Evolutionary conservation across 306 rosid genomes (phyloP), one percentile per base, ranked within the genome.

Genomic region (Herpetospermum pedunculosum): DNA sequence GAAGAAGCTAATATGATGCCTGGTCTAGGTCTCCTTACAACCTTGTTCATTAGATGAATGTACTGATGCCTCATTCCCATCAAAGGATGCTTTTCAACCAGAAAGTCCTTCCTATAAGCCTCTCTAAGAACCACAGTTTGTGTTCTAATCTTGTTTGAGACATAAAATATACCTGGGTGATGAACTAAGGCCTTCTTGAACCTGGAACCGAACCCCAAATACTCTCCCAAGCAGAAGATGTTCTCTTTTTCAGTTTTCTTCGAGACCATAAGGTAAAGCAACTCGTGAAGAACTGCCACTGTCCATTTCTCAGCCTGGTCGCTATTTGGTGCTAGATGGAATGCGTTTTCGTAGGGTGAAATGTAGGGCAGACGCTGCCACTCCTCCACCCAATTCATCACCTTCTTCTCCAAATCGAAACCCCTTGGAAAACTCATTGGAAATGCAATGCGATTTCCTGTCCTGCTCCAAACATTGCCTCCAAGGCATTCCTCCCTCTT

Each of bases 281-380:
- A 41, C 81, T 92, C 98, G 14, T 90, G 96, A 77, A 92, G 79
- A 83, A 88, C 85, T 3, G 86, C 96, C 75, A 90, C 92, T 2
- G 85, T 76, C 98, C 98, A 90, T 83, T 87, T 92, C 91, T 90
- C 96, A 4, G 91, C 96, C 75, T 81, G 92, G 65, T 88, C 90
- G 41, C 91, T 81, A 21, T 49, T 85, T 6, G 83, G 79, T 57
- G 85, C 80, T 25, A 92, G 83, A 82, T 88, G 95, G 80, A 88
- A 83, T 19, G 88, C 91, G 74, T 90, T 74, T 84, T 88, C 89
- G n/a, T 87, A 92, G 9, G 95, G 92, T 3, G 95, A 90, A 78
- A 92, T 80, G 76, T 92, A 92, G 14, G 98, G 96, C 88, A 92
- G 77, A n/a, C 53, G 40, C 82, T 92, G 92, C 96, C 98, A 92